These are phyloP conservation scores for Leersia perrieri DNA, from an alignment of 176 grass and related monocot species.

Conservation along the genomic window DNA sequence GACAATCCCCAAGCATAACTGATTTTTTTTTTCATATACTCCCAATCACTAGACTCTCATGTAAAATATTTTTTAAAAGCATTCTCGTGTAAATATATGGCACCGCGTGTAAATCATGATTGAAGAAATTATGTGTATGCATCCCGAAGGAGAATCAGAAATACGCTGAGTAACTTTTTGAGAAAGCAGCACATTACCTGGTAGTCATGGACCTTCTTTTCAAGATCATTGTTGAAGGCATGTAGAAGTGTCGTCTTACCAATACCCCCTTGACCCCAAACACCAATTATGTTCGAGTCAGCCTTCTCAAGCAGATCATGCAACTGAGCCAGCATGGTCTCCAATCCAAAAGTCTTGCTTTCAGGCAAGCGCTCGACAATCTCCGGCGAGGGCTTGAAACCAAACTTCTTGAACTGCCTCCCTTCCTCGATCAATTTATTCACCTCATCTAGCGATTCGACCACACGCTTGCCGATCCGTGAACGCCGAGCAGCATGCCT, in stretches of 20 bases:
- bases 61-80: no score
- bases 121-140: not conserved
- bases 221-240: conserved; percentile 62
- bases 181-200: conserved; percentile 35
- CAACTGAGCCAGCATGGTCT: conserved; percentile 30
- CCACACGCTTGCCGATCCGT: conserved; percentile 33
- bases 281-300: conserved; percentile 47
- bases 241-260: conserved; percentile 76
- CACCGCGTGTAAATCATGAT: not conserved
- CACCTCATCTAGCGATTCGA: conserved; percentile 34
- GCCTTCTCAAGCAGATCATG: conserved; percentile 35
- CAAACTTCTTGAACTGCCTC: conserved; percentile 16
- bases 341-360: conserved; percentile 47
- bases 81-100: not conserved
- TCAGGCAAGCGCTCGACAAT: conserved; percentile 14
- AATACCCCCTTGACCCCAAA: conserved; percentile 66
- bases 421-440: conserved; percentile 32
- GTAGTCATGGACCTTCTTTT: conserved; percentile 25
- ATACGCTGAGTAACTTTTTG: not conserved
- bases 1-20: not conserved
- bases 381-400: conserved; percentile 22
- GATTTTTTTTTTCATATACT: no score
- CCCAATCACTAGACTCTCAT: no score
- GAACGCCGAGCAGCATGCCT: conserved; percentile 22
- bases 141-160: not conserved